phyloP scores from a whole-genome alignment of 495 filamentous ascomycete genomes.

The Talaromyces thailandensis region DNA sequence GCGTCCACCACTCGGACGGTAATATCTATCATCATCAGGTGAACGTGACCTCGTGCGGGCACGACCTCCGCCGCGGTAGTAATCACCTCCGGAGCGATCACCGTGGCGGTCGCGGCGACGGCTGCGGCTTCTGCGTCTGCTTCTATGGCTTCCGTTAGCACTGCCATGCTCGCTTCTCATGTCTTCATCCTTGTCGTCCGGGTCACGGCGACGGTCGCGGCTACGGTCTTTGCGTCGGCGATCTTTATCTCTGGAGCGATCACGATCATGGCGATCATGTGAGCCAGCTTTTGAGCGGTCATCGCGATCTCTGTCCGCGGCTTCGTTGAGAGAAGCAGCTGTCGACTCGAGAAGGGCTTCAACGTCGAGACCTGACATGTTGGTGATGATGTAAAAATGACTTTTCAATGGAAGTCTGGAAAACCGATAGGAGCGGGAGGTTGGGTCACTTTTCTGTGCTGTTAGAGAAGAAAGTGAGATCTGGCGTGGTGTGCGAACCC shows the following conservation, averaged over 20 bases:
- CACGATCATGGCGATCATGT: conserved; percentile 45
- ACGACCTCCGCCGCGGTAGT: conserved; percentile 62
- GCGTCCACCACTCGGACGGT: conserved; percentile 62
- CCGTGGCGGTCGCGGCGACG: conserved; percentile 69
- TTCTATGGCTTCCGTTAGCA: conserved; percentile 73
- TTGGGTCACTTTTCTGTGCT: conserved; percentile 35
- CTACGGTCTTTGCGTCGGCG: conserved; percentile 50
- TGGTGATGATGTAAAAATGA: conserved; percentile 14
- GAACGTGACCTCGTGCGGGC: conserved; percentile 69
- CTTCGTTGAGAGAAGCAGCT: conserved; percentile 52
- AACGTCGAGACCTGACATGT: conserved; percentile 86
- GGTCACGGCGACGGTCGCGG: conserved; percentile 58
- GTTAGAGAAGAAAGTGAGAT: conserved; percentile 33
- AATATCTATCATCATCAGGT: conserved; percentile 63
- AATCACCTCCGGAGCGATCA: conserved; percentile 53
- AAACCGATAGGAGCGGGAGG: conserved; percentile 23
- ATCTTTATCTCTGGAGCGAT: conserved; percentile 51
- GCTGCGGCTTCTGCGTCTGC: conserved; percentile 74
- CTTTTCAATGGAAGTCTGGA: conserved; percentile 12
- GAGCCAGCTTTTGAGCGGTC: conserved; percentile 49
- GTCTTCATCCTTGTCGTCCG: conserved; percentile 57
- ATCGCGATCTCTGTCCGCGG: conserved; percentile 44
- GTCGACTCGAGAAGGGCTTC: conserved; percentile 91
- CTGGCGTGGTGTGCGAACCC: conserved; percentile 28
- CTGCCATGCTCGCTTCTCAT: conserved; percentile 75